Percentiles rank a stretch among this genome's conserved stretches.
phyloP scores from a whole-genome alignment of 164 flowering plant genomes.

The Dillenia suffruticosa region DNA sequence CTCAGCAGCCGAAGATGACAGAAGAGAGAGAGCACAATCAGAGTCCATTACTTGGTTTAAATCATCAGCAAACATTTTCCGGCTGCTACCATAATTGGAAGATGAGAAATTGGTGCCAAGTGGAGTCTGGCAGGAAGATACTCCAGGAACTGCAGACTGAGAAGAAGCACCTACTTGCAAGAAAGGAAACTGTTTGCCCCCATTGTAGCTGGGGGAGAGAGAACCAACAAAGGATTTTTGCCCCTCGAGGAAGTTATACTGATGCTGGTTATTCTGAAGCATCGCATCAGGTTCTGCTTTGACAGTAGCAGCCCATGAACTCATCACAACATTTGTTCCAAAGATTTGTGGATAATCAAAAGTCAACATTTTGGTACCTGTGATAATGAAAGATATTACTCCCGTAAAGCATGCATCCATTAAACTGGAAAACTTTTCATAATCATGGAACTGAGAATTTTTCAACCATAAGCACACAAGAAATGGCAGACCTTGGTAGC shows the following conservation, averaged over 20 bases:
- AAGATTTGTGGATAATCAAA: slow-evolving; percentile 36
- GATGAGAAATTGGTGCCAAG: too few relatives aligned
- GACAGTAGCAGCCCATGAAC: slow-evolving; percentile 38
- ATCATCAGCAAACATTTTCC: slow-evolving; percentile 22
- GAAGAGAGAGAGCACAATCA: not conserved
- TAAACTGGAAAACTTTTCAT: not conserved
- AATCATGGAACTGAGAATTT: not conserved
- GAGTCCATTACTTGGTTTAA: slow-evolving; percentile 23
- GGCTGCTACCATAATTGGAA: slow-evolving; percentile 11
- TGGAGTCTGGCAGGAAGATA: not conserved
- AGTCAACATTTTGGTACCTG: slow-evolving; percentile 45
- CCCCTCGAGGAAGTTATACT: slow-evolving; percentile 24
- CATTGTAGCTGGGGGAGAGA: slow-evolving; percentile 27
- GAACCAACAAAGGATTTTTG: slow-evolving; percentile 28
- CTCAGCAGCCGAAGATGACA: slow-evolving; percentile 51
- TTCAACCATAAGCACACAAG: not conserved
- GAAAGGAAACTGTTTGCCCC: slow-evolving; percentile 47
- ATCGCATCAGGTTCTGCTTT: slow-evolving; percentile 37
- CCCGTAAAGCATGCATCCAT: not conserved
- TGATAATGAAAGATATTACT: slow-evolving; percentile 6
- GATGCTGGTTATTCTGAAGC: slow-evolving; percentile 22
- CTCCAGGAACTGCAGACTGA: slow-evolving; percentile 3
- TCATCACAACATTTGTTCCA: slow-evolving; percentile 24
- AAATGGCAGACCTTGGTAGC: slow-evolving; percentile 46
- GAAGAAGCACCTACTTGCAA: slow-evolving; percentile 19